Evolutionary conservation across 768 basidiomycete species (phyloP), one percentile per base, ranked within the genome.

Genomic region (Chlorophyllum brunneum): DNA sequence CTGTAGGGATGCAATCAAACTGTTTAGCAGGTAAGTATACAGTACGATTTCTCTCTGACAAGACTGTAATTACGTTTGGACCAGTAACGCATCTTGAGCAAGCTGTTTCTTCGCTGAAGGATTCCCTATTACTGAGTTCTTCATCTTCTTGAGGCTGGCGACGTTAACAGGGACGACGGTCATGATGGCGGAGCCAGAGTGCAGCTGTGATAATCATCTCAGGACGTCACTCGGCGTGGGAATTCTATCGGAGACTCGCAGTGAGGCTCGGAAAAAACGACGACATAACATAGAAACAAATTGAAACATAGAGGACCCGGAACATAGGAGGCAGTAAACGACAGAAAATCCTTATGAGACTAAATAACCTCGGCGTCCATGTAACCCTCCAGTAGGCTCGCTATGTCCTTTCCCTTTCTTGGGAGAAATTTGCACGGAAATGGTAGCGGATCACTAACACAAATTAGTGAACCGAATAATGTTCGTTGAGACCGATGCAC

Each of bases 51-150:
- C 30, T 41, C 13, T 4, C 2, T 30, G 33, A 24, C 24, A 24
- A 31, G 27, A 11, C 26, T 11, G 34, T 9, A 27, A 26, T 60
- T 58, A 86, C 83, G 69, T 73, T 57, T 73, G 70, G 15, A 91
- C 68, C 60, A 84, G 82, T 2, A 61, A 64, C 10, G 75, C 68
- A 57, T 91, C 85, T 37, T 72, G 67, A 0, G 82, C 80, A 1
- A 88, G 67, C 11, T 75, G 64, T 2, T 73, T 61, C 63, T 92
- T 92, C 1, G 86, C 85, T 0, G 81, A 78, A 0, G 86, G 88
- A 56, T 90, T 92, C 1, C 89, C 89, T 33, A 91, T 90, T 43
- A 90, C 84, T 1, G 74, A 64, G 65, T 91, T 91, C 68, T 90
- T 90, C 54, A 81, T 76, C 54, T 74, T 70, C 68, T 88, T 90